These are phyloP conservation scores for Plectosphaerella cucumerina DNA, from an alignment of 2,329 filamentous ascomycete genomes.

Conservation along the genomic window DNA sequence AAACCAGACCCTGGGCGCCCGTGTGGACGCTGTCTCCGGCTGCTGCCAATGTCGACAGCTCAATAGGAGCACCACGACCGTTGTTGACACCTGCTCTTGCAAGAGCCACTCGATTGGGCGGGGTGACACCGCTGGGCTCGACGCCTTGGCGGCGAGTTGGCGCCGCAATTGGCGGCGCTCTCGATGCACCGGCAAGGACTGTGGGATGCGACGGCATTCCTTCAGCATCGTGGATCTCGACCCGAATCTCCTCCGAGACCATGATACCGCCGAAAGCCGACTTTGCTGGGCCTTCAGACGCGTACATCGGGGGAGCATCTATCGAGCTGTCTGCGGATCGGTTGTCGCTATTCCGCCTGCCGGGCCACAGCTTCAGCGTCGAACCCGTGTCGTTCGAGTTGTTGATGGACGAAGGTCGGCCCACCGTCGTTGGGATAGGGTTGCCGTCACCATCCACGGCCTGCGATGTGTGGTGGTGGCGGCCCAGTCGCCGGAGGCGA, in stretches of 20 bases:
- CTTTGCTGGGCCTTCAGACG: constrained; percentile 7
- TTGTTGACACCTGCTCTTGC: neutral
- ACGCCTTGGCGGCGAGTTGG: neutral
- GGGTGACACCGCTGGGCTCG: constrained; percentile 4
- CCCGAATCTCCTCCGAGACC: constrained; percentile 57
- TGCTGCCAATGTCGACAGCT: constrained; percentile 20
- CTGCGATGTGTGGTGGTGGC: constrained; percentile 5
- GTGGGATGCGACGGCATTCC: neutral
- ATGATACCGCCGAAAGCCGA: constrained; percentile 51
- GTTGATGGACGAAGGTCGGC: constrained; percentile 17
- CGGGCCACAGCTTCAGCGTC: constrained; percentile 26
- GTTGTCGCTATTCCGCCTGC: constrained; percentile 12
- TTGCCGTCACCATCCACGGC: constrained; percentile 24
- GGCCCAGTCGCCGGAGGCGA: constrained; percentile 6
- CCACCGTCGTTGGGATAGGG: constrained; percentile 18
- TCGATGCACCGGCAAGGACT: neutral
- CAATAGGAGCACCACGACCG: constrained; percentile 12
- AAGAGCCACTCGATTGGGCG: neutral
- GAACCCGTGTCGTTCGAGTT: constrained; percentile 23
- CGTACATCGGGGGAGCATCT: constrained; percentile 10
- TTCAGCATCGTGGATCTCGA: constrained; percentile 36
- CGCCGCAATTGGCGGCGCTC: no score
- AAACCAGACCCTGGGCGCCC: constrained; percentile 18
- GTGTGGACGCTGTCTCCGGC: constrained; percentile 14
- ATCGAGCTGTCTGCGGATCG: constrained; percentile 8